Base-by-base conservation (phyloP, 495 filamentous ascomycete genomes). In the Penicillium desertorum region DNA sequence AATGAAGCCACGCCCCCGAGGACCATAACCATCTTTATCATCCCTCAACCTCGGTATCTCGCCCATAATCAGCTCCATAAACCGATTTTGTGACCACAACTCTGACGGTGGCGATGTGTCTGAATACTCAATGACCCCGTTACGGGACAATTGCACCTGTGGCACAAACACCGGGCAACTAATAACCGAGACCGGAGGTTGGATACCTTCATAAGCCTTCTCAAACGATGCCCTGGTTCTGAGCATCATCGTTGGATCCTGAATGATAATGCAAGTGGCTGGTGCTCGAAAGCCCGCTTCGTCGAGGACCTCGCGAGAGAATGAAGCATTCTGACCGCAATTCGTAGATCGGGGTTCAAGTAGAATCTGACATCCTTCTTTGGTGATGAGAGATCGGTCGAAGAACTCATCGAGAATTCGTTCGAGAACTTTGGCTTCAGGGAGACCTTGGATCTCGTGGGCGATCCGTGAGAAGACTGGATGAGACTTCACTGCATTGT, bases 201-300 rank as follows among this genome's bases (percentile, higher is more conserved):
- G 22, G 2, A 55, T n/a, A 48, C 61, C 58, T 1, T 46, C 49
- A 56, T 67, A 76, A 5, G 53, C 57, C 46, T 66, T 71, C 29
- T 64, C 52, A 41, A 76, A 75, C 1, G 73, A 71, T 1, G 73
- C 72, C 4, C 52, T 55, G 1, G 73, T 76, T 19, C 73, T 44
- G 2, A 62, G 54, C 46, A 65, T 62, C 73, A 76, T 76, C 1
- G 72, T 76, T 1, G 73, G 69, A 58, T 76, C 73, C 56, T 76
- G 73, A 25, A 70, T 58, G 17, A 76, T 45, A n/a, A 76, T 47
- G 8, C 58, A 51, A 0, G 61, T 59, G 20, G 22, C 56, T 10
- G 62, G 61, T 5, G 27, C 45, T 2, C 32, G 37, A 3, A 71
- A 46, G 0, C 62, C 69, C 2, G 50, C 47, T 5, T 34, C 45